Conservation (phyloP, 2,329 filamentous ascomycete species). For the Sporothrix protearum region DNA sequence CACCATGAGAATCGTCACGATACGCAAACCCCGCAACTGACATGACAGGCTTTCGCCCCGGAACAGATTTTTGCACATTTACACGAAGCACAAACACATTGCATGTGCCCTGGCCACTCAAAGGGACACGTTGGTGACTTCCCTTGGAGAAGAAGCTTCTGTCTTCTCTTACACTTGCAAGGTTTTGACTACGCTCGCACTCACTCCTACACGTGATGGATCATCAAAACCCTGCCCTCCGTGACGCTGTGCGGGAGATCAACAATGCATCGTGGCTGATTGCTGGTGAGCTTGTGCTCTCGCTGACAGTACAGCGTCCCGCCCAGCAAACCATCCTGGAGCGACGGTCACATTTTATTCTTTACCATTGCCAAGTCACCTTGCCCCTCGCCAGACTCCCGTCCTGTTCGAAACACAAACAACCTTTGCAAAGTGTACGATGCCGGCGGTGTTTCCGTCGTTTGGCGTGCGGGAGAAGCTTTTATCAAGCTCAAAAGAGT, state of each 20-base stretch:
- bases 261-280: not conserved
- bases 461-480: not conserved
- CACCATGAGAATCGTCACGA: too few species aligned
- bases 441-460: not conserved
- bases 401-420: not conserved
- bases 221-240: not conserved
- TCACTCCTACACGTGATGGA: not conserved
- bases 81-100: too few species aligned
- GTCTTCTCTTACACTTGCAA: not conserved
- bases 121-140: not conserved
- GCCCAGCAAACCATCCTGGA: conserved; percentile 7
- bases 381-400: not conserved
- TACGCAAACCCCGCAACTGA: too few species aligned
- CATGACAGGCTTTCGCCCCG: too few species aligned
- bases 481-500: not conserved
- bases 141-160: not conserved
- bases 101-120: too few species aligned
- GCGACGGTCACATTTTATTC: not conserved
- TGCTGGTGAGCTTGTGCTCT: not conserved
- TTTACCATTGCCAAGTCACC: not conserved
- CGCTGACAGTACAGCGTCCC: not conserved
- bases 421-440: not conserved
- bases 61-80: too few species aligned
- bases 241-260: not conserved
- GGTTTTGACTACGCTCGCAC: not conserved